Percentiles rank a stretch among this genome's conserved stretches.
Conservation (phyloP, 164 flowering plant species). For the Santalum album region DNA sequence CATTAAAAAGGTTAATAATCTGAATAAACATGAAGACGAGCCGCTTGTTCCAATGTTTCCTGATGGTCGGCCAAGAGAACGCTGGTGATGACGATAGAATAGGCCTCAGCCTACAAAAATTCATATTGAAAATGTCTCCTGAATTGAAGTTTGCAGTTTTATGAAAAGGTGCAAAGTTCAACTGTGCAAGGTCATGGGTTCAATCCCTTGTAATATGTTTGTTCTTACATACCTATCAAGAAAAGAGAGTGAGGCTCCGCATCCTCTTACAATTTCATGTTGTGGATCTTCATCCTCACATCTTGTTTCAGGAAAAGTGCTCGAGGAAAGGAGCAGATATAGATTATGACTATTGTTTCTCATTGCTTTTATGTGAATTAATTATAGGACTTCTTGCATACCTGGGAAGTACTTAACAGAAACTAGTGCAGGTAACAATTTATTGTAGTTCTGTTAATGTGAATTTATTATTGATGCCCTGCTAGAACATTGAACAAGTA, state of each 20-base stretch:
- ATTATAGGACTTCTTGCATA: neutral
- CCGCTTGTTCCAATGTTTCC: constrained; percentile 45
- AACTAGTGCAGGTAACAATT: neutral
- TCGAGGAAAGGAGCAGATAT: neutral
- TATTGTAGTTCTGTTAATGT: neutral
- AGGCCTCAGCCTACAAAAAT: neutral
- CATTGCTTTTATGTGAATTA: neutral
- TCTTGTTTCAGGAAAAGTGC: neutral
- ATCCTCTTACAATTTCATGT: neutral
- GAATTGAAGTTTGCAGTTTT: neutral
- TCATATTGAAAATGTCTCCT: neutral
- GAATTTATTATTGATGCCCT: neutral
- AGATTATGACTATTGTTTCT: neutral
- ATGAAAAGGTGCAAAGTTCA: too few relatives aligned
- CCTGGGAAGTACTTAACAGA: neutral
- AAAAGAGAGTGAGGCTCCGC: neutral
- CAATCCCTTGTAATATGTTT: neutral
- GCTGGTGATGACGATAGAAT: constrained; percentile 47
- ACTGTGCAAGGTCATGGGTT: too few relatives aligned
- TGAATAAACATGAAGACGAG: constrained; percentile 27
- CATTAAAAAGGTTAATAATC: constrained; percentile 15
- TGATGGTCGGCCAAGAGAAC: constrained; percentile 86
- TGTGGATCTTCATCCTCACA: neutral
- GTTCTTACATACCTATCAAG: too few relatives aligned
- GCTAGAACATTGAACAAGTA: neutral